Evolutionary conservation across 345 rosid species (phyloP).

Genomic region (Lepidium sativum): DNA sequence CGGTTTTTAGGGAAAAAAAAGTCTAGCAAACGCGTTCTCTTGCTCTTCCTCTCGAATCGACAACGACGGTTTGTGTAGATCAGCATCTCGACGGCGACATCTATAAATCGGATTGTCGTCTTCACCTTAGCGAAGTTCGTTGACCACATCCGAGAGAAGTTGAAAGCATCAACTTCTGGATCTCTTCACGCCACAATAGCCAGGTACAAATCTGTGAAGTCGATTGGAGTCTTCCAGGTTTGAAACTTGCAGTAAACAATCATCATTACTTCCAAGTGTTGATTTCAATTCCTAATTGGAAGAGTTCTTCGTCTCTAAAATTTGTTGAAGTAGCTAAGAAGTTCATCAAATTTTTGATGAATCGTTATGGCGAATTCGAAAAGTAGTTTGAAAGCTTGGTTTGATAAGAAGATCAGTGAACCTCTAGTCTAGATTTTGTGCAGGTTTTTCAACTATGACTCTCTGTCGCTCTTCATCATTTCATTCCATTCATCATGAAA

Average conservation of each 20-base stretch:
- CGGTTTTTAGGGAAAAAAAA: too few relatives aligned
- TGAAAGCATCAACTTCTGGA: too few relatives aligned
- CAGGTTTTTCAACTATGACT: constrained; percentile 31
- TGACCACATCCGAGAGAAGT: too few relatives aligned
- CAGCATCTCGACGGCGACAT: too few relatives aligned
- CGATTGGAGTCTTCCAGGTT: background rate
- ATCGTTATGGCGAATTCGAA: constrained; percentile 29
- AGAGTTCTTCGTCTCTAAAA: background rate
- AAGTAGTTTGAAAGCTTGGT: constrained; percentile 37
- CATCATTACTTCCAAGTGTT: background rate
- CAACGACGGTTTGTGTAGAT: too few relatives aligned
- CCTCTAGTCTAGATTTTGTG: constrained; percentile 69
- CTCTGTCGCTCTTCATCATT: background rate
- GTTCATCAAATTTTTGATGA: background rate
- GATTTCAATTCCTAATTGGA: background rate
- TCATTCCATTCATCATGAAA: background rate
- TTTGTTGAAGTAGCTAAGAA: background rate
- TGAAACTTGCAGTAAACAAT: background rate
- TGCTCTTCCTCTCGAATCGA: too few relatives aligned
- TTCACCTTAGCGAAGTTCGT: too few relatives aligned
- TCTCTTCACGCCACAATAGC: too few relatives aligned
- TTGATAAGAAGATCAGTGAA: constrained; percentile 46
- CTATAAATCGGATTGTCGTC: too few relatives aligned
- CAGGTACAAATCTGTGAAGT: too few relatives aligned
- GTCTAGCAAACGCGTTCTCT: too few relatives aligned